phyloP scores from a whole-genome alignment of 306 rosid species.

The Fagus sylvatica region DNA sequence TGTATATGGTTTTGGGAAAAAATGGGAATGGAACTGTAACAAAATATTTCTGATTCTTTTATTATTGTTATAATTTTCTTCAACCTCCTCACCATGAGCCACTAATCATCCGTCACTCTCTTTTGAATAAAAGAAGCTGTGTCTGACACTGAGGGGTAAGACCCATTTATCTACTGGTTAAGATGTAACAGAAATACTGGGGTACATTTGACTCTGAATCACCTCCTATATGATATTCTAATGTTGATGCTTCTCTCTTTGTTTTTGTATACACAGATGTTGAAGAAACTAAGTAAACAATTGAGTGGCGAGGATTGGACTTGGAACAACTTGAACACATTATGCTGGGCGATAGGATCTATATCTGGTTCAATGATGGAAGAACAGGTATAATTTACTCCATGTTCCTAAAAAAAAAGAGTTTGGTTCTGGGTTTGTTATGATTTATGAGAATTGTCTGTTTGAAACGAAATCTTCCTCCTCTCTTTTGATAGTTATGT shows the following conservation, averaged over 20 bases:
- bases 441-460: background rate
- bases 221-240: background rate
- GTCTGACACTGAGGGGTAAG: no score
- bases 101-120: background rate
- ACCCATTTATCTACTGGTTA: no score
- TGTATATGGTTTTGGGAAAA: background rate
- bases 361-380: constrained; percentile 99
- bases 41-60: no score
- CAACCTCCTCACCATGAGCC: background rate
- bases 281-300: constrained; percentile 87
- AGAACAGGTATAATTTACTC: constrained; percentile 71
- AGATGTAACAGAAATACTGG: no score
- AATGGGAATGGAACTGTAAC: background rate
- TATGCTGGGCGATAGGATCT: constrained; percentile 99
- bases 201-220: no score
- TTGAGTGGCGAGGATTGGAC: constrained; percentile 98
- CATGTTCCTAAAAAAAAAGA: constrained; percentile 2
- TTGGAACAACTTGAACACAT: constrained; percentile 96
- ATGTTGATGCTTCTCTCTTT: background rate
- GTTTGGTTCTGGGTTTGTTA: background rate
- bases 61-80: background rate
- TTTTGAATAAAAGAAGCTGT: no score
- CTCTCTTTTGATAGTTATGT: background rate
- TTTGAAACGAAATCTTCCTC: background rate
- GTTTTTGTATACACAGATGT: constrained; percentile 60